phyloP scores from a whole-genome alignment of 306 rosid genomes.

The Cyclanthera cordifolia region DNA sequence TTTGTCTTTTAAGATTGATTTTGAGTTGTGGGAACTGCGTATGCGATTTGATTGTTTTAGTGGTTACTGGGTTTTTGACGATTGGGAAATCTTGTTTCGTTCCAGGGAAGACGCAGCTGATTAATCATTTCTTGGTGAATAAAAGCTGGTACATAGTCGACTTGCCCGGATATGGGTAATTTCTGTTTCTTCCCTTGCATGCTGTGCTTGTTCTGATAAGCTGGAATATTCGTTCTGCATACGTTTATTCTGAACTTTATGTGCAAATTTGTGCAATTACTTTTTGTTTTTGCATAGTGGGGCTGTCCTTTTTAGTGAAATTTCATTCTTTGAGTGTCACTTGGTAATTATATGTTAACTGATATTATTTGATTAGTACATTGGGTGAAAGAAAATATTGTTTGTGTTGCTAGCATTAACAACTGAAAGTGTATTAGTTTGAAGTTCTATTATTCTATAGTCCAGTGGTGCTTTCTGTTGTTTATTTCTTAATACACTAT shows the following conservation, averaged over 20 bases:
- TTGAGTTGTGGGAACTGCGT: background rate
- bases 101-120: conserved; percentile 87
- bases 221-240: background rate
- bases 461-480: background rate
- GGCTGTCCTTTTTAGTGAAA: too few species aligned
- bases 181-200: background rate
- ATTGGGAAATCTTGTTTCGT: conserved; percentile 1
- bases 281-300: too few species aligned
- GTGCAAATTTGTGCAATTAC: background rate
- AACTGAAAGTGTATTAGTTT: background rate
- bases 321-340: too few species aligned
- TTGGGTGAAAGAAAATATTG: background rate
- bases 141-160: conserved; percentile 88
- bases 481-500: background rate
- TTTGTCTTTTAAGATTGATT: background rate
- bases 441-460: background rate
- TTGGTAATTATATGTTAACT: background rate
- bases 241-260: background rate
- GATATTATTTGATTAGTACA: background rate
- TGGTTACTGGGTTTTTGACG: background rate
- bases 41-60: background rate
- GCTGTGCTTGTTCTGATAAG: background rate
- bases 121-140: conserved; percentile 87
- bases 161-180: conserved; percentile 94
- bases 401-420: background rate